Conservation (phyloP, 257 asterid species). For the Ocimum tenuiflorum region DNA sequence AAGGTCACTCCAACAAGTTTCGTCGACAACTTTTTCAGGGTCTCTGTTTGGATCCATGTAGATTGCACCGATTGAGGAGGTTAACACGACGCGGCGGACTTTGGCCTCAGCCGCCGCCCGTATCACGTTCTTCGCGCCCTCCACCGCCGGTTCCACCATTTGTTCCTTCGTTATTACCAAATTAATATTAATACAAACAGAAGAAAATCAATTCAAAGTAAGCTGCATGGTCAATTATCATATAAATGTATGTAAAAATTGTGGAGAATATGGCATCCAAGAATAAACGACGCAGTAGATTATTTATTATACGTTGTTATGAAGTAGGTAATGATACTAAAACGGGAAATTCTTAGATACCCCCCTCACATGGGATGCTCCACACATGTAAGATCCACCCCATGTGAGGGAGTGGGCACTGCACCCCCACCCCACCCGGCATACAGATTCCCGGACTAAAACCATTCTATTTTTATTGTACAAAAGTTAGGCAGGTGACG, state of each 20-base stretch:
- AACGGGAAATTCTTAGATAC: too few relatives aligned
- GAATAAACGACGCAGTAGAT: neutral
- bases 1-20: constrained; percentile 94
- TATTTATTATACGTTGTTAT: neutral
- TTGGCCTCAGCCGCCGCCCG: constrained; percentile 73
- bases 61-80: constrained; percentile 83
- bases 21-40: constrained; percentile 65
- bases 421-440: too few relatives aligned
- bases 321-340: neutral
- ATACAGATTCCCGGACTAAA: too few relatives aligned
- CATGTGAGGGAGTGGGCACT: too few relatives aligned
- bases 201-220: neutral
- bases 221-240: too few relatives aligned
- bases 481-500: constrained; percentile 1
- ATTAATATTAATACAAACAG: neutral
- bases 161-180: constrained; percentile 61
- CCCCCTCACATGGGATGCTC: too few relatives aligned
- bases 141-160: constrained; percentile 97
- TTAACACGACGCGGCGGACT: constrained; percentile 72
- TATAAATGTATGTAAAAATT: neutral
- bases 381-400: too few relatives aligned
- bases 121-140: constrained; percentile 66
- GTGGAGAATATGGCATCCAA: neutral
- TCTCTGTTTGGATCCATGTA: constrained; percentile 80
- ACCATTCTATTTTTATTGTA: neutral